Evolutionary conservation across 2,329 filamentous ascomycete genomes (phyloP).

Genomic region (Ophiostoma sp.): DNA sequence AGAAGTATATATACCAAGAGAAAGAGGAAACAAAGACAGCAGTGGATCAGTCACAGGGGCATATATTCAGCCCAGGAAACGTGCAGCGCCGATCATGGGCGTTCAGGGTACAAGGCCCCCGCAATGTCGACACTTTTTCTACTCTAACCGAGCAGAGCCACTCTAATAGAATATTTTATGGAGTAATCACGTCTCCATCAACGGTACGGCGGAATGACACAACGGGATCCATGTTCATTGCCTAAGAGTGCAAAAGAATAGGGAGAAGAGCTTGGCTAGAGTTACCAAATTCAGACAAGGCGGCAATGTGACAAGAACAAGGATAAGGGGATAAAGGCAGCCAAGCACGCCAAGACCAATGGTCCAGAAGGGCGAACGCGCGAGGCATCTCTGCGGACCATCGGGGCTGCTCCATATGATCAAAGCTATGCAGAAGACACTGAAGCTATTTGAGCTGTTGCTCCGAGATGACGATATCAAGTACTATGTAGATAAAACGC

Average conservation of each 20-base stretch:
- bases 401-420: neutral
- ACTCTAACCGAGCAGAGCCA: conserved; percentile 10
- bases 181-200: neutral
- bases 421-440: neutral
- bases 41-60: neutral
- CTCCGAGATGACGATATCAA: neutral
- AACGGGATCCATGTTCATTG: neutral
- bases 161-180: no score
- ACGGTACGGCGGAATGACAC: neutral
- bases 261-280: neutral
- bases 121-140: neutral
- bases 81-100: neutral
- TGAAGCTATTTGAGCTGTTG: no score
- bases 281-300: neutral
- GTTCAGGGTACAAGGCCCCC: neutral
- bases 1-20: no score
- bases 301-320: neutral
- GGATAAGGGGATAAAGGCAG: neutral
- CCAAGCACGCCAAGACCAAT: neutral
- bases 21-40: neutral
- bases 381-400: neutral
- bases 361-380: neutral
- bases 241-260: neutral
- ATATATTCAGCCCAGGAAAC: conserved; percentile 5
- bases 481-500: neutral